Evolutionary conservation across 192 early-diverging fungal species (phyloP).

Genomic region (Backusella mclennaniae): DNA sequence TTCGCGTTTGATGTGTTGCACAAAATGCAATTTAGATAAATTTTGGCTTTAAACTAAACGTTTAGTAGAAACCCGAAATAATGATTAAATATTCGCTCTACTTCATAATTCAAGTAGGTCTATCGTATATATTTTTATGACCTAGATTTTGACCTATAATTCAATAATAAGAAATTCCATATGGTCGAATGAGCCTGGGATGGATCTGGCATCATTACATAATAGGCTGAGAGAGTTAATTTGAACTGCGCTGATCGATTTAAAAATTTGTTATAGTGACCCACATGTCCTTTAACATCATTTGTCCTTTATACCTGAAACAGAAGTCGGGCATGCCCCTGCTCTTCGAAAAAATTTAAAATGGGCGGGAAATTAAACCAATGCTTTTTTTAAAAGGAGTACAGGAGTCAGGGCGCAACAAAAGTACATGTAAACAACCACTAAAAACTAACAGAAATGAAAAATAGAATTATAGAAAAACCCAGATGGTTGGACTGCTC

Average conservation of each 20-base stretch:
- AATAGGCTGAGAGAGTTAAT: neutral
- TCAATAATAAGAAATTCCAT: neutral
- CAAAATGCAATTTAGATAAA: neutral
- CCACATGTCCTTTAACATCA: neutral
- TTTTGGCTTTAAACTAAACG: neutral
- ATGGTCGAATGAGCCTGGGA: neutral
- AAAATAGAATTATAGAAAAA: slow-evolving; percentile 1
- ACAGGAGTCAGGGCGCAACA: neutral
- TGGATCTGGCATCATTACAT: neutral
- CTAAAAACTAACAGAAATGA: neutral
- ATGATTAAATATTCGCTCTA: neutral
- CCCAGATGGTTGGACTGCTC: neutral
- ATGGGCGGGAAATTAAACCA: neutral
- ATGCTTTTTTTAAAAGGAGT: neutral
- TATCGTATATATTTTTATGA: neutral
- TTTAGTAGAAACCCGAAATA: neutral
- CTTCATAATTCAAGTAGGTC: neutral
- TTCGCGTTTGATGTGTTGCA: neutral
- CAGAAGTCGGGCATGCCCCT: neutral
- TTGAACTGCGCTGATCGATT: neutral
- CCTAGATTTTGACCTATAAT: neutral
- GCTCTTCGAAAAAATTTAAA: neutral
- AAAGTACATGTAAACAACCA: too few relatives aligned
- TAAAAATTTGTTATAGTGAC: neutral
- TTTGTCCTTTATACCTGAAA: neutral